These are phyloP conservation scores for Myxozyma nipponensis DNA, from an alignment of 805 yeast species.

Conservation along the genomic window DNA sequence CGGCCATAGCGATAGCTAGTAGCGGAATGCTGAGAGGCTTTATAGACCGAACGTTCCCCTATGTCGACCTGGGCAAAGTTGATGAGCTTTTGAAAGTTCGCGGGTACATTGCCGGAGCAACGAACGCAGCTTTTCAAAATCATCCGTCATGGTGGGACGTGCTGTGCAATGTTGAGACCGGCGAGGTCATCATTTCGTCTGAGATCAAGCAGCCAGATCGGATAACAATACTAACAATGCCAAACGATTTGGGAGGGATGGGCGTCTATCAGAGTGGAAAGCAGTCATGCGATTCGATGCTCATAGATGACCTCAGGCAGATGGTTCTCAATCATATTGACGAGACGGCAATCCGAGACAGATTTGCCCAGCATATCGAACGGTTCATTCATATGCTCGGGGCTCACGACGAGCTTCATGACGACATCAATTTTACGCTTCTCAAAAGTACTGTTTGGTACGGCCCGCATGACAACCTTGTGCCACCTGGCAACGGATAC, in stretches of 20 bases:
- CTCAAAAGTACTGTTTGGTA: constrained; percentile 9
- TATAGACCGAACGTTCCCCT: constrained; percentile 50
- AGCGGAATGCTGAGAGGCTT: constrained; percentile 49
- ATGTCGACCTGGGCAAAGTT: constrained; percentile 53
- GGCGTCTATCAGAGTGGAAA: constrained; percentile 1
- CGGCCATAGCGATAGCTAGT: constrained; percentile 49
- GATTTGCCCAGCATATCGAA: constrained; percentile 32
- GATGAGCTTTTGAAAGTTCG: constrained; percentile 48
- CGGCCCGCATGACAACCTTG: constrained; percentile 20
- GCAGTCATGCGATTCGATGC: constrained; percentile 21
- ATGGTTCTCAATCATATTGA: constrained; percentile 35
- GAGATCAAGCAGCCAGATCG: constrained; percentile 23
- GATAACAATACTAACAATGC: neutral
- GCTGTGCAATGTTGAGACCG: constrained; percentile 50
- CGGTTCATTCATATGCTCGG: constrained; percentile 34
- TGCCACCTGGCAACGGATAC: constrained; percentile 35
- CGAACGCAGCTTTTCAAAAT: constrained; percentile 54
- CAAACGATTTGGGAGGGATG: constrained; percentile 5
- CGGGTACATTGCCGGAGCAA: constrained; percentile 57
- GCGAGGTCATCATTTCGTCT: constrained; percentile 35
- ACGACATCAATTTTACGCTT: constrained; percentile 30
- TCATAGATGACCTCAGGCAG: constrained; percentile 31
- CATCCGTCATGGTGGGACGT: constrained; percentile 57
- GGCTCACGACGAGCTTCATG: constrained; percentile 32
- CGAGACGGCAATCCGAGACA: constrained; percentile 32